Base-by-base conservation (phyloP, 345 rosid genomes). In the Gossypioides kirkii region DNA sequence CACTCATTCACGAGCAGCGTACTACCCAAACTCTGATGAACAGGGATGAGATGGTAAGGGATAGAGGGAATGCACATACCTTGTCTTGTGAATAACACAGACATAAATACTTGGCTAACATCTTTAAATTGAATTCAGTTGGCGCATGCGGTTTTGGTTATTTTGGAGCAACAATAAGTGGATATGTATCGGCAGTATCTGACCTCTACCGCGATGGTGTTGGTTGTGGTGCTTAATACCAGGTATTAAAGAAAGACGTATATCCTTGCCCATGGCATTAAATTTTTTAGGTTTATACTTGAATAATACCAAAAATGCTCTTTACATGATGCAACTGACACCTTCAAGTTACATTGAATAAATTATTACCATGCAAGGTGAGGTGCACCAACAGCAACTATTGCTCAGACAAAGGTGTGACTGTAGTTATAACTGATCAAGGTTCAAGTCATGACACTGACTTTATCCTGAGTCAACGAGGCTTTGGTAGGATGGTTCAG, bases 181-280 rank as follows among this genome's bases (percentile, higher is more conserved):
- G 91, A 43, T 86, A 89, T 84, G 91, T 89, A 32, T 82, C 91
- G 13, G 84, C 94, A 56, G 91, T 83, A 25, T 86, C 90, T 62
- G 81, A 80, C 54, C 94, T 89, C 77, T 89, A 84, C 46, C 85
- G 90, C 9, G 64, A 67, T 56, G 91, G 94, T 18, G 69, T 87
- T 22, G 94, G 94, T 12, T 89, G 94, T 47, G 91, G 94, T 41
- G 88, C 90, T 81, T 89, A 90, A 84, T 89, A 86, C 80, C 91
- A 87, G 86, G 94, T 87, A 79, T 10, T 5, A 55, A 63, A 66
- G 38, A 72, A 47, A 36, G 18, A 58, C 11, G 0, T 28, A n/a
- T n/a, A 45, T 10, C 63, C 41, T 25, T 25, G 36, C 41, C 26
- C 41, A n/a, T 63, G 25, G 10, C 59, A 8, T 54, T 4, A 20